Conservation (phyloP, 2,329 filamentous ascomycete genomes). For the Botrytis aclada region DNA sequence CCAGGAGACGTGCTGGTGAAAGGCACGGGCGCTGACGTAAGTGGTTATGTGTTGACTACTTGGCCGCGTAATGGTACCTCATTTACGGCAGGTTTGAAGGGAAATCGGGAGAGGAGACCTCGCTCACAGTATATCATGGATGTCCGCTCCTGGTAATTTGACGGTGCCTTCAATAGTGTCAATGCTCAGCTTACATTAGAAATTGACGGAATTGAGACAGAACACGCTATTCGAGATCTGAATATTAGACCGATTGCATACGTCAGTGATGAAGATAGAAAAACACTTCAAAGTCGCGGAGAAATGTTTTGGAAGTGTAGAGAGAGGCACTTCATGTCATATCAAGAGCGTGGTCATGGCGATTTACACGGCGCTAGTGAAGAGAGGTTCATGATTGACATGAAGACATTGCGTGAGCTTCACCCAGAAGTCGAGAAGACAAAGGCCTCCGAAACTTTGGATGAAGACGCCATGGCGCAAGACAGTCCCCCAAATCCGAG, state of each 20-base stretch:
- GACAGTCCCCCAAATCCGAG: background rate
- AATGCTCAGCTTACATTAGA: background rate
- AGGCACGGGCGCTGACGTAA: background rate
- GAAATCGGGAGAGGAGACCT: background rate
- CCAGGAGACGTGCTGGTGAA: background rate
- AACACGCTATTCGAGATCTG: background rate
- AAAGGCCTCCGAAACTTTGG: background rate
- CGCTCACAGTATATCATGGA: background rate
- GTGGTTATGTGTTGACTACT: background rate
- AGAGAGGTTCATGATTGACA: background rate
- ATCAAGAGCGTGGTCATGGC: background rate
- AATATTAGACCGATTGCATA: background rate
- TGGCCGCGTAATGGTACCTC: background rate
- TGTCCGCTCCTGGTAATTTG: background rate
- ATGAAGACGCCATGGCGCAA: background rate
- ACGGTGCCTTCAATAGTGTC: background rate
- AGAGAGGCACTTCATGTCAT: background rate
- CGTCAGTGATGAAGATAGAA: background rate
- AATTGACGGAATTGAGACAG: background rate
- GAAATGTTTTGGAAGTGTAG: background rate
- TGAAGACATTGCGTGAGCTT: background rate
- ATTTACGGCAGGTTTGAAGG: background rate
- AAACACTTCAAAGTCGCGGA: background rate
- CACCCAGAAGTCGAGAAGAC: background rate
- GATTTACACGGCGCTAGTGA: background rate